These are phyloP conservation scores for Fusarium albidum DNA, from an alignment of 2,329 filamentous ascomycete species.

Conservation along the genomic window DNA sequence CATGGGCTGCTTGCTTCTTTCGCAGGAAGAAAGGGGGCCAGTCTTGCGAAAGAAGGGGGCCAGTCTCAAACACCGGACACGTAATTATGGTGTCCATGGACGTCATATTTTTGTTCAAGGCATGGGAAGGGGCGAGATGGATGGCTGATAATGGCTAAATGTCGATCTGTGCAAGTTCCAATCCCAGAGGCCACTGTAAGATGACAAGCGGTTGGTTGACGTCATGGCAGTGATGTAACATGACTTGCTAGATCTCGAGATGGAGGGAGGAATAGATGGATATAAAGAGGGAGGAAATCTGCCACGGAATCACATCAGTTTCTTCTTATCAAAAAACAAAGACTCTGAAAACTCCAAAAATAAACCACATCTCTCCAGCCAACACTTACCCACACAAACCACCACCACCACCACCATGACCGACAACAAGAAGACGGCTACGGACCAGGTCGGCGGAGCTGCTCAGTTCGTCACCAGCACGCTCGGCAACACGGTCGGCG, in stretches of 20 bases:
- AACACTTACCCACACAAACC: constrained; percentile 5
- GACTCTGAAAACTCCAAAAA: not conserved
- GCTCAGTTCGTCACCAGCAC: constrained; percentile 51
- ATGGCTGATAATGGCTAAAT: constrained; percentile 24
- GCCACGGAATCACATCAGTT: constrained; percentile 5
- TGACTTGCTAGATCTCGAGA: constrained; percentile 24
- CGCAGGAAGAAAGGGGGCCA: not conserved
- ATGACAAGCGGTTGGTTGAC: constrained; percentile 32
- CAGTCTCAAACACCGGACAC: constrained; percentile 21
- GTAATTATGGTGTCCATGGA: constrained; percentile 32
- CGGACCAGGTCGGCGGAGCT: constrained; percentile 45
- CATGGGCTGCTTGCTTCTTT: constrained; percentile 16
- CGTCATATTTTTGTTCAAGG: constrained; percentile 38
- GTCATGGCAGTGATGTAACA: constrained; percentile 33
- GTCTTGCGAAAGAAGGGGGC: too few relatives aligned
- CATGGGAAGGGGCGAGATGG: constrained; percentile 23
- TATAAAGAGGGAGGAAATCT: constrained; percentile 19
- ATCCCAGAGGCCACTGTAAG: constrained; percentile 15
- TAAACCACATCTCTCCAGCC: not conserved
- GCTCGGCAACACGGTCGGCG: constrained; percentile 52
- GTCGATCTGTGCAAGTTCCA: constrained; percentile 16
- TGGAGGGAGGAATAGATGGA: not conserved
- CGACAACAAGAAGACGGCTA: constrained; percentile 37
- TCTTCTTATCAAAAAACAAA: not conserved
- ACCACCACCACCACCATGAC: constrained; percentile 28